Evolutionary conservation across 1,139 yeast species (phyloP).

Genomic region (Blastobotrys ciferrii): DNA sequence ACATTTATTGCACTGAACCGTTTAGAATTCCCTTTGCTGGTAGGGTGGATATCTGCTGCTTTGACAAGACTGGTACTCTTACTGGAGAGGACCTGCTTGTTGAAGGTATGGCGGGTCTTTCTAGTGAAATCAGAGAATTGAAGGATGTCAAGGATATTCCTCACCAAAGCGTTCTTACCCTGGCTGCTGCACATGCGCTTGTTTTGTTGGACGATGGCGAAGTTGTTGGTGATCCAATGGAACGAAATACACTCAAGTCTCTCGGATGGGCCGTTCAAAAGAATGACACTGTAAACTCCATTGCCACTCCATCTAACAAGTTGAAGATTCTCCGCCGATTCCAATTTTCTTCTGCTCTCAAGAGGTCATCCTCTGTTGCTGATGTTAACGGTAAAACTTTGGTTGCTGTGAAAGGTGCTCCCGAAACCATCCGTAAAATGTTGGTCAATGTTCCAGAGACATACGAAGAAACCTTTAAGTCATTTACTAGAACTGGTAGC

Average conservation of each 20-base stretch:
- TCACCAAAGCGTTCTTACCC: constrained; percentile 62
- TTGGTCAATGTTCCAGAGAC: constrained; percentile 65
- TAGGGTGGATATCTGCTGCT: constrained; percentile 96
- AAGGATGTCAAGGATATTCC: constrained; percentile 61
- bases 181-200: constrained; percentile 95
- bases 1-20: constrained; percentile 96
- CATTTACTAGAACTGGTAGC: constrained; percentile 92
- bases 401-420: constrained; percentile 97
- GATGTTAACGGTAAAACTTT: constrained; percentile 53
- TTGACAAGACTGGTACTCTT: constrained; percentile 96
- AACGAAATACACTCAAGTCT: constrained; percentile 88
- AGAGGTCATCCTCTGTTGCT: constrained; percentile 93
- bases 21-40: constrained; percentile 98
- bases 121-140: constrained; percentile 53
- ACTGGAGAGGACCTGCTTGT: constrained; percentile 96
- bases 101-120: constrained; percentile 91
- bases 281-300: constrained; percentile 48
- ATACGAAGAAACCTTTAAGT: constrained; percentile 84
- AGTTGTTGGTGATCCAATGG: constrained; percentile 99
- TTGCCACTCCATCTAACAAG: constrained; percentile 15
- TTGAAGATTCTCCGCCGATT: constrained; percentile 84
- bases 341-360: constrained; percentile 93
- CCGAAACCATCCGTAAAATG: constrained; percentile 91
- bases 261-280: constrained; percentile 81
- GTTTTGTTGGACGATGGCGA: constrained; percentile 95